Conservation (phyloP, 768 basidiomycete genomes). For the Suillus placidus region DNA sequence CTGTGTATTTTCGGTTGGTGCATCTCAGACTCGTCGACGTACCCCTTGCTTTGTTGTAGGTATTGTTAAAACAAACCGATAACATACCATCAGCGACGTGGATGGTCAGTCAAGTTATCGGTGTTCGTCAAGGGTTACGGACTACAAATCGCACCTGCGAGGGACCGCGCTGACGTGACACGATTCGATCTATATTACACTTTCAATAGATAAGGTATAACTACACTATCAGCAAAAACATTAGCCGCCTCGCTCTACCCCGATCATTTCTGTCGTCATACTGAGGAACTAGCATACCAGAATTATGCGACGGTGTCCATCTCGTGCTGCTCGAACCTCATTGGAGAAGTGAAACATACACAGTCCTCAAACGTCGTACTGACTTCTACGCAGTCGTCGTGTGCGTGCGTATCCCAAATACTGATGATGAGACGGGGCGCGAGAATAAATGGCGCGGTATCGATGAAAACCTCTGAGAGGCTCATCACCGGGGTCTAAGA, state of each 20-base stretch:
- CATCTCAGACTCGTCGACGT: conserved; percentile 1
- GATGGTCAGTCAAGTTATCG: not conserved
- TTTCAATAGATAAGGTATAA: not conserved
- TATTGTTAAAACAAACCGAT: not conserved
- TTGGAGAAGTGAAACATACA: not conserved
- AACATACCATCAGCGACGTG: not conserved
- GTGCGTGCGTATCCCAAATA: conserved; percentile 1
- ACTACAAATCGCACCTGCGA: not conserved
- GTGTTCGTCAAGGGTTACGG: not conserved
- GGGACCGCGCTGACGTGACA: not conserved
- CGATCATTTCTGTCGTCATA: not conserved
- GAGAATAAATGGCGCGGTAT: not conserved
- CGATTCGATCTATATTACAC: not conserved
- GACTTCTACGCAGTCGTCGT: not conserved
- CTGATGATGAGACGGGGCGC: conserved; percentile 2
- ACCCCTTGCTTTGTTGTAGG: not conserved
- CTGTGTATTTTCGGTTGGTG: conserved; percentile 29
- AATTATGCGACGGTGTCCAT: not conserved
- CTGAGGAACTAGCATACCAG: not conserved
- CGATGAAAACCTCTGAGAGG: not conserved
- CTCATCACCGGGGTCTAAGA: not conserved
- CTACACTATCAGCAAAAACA: not conserved
- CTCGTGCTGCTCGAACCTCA: not conserved
- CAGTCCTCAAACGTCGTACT: not conserved
- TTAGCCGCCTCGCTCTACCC: not conserved